These are phyloP conservation scores for Globisporangium parvum DNA, from an alignment of 352 stramenopile species.

Conservation along the genomic window DNA sequence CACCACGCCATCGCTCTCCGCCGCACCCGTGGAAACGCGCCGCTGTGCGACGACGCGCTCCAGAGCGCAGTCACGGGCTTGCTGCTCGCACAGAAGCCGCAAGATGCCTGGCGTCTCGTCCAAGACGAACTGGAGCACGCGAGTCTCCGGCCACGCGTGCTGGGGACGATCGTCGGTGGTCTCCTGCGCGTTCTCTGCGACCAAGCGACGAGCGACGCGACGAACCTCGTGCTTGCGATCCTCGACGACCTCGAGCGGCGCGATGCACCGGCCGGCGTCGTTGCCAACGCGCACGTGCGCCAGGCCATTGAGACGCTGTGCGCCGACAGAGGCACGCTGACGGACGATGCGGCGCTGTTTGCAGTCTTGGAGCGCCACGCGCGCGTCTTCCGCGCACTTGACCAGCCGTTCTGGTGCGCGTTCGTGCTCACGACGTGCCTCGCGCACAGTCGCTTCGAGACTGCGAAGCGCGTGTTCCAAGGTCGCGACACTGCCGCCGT, in stretches of 20 bases:
- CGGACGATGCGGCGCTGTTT: constrained; percentile 4
- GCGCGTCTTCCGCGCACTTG: neutral
- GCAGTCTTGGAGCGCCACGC: neutral
- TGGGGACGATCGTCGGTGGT: neutral
- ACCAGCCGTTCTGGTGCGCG: constrained; percentile 9
- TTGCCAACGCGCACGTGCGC: constrained; percentile 8
- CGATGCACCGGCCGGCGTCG: neutral
- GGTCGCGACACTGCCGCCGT: neutral
- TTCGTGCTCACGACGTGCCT: constrained; percentile 5
- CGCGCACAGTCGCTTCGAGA: constrained; percentile 5
- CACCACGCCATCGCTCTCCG: neutral
- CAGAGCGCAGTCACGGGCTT: constrained; percentile 6
- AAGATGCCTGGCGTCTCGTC: constrained; percentile 6
- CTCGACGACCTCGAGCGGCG: constrained; percentile 7
- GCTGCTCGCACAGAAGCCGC: neutral
- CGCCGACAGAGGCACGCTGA: neutral
- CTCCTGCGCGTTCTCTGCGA: constrained; percentile 5
- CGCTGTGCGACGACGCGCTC: constrained; percentile 7
- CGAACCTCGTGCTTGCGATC: constrained; percentile 3
- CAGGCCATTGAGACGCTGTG: constrained; percentile 9
- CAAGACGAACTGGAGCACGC: constrained; percentile 7
- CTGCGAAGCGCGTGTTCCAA: constrained; percentile 9
- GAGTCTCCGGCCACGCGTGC: constrained; percentile 1
- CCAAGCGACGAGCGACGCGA: neutral
- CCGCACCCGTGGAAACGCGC: constrained; percentile 2